Evolutionary conservation across 1,284 basidiomycete species (phyloP), one percentile per base, ranked within the genome.

Genomic region (Heterobasidion parviporum): DNA sequence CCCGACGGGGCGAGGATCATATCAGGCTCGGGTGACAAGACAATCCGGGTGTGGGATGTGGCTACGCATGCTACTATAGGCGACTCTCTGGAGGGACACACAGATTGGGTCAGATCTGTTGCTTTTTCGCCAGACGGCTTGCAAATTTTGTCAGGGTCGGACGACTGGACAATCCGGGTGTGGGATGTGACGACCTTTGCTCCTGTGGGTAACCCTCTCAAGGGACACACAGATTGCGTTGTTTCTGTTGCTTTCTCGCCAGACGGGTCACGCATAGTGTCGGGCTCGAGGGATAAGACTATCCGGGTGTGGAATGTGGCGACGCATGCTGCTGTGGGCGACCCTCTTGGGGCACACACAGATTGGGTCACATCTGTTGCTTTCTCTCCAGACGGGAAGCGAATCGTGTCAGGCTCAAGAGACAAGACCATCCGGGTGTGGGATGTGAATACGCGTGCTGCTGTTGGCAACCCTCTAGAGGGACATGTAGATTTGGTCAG

Each of bases 51-150:
- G 10, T 51, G 50, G 50, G 50, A 51, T 47, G 46, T 16, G 26
- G 46, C 10, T 10, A 47, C 46, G 46, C 12, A 16, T 32, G 16
- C 18, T 10, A 9, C 12, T 10, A 20, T 47, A 10, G 46, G 46
- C 18, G 46, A 15, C 10, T 16, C 4, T 15, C 43, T 57, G 18
- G 38, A 51, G 43, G 55, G 55, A 20, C 57, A 59, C 34, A 44
- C 34, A 16, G 48, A 46, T 38, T 2, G 8, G 9, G 52, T 56
- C 14, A 36, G 8, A n/a, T 56, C 55, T 43, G 51, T 56, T 43
- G 12, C 41, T 12, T 43, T 43, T n/a, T n/a, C n/a, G n/a, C n/a
- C n/a, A n/a, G n/a, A n/a, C n/a, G n/a, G n/a, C n/a, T n/a, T n/a
- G n/a, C n/a, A n/a, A n/a, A n/a, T n/a, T n/a, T n/a, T n/a, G n/a